These are phyloP conservation scores for Paraconiothyrium brasiliense DNA, from an alignment of 2,329 filamentous ascomycete species.

Conservation along the genomic window DNA sequence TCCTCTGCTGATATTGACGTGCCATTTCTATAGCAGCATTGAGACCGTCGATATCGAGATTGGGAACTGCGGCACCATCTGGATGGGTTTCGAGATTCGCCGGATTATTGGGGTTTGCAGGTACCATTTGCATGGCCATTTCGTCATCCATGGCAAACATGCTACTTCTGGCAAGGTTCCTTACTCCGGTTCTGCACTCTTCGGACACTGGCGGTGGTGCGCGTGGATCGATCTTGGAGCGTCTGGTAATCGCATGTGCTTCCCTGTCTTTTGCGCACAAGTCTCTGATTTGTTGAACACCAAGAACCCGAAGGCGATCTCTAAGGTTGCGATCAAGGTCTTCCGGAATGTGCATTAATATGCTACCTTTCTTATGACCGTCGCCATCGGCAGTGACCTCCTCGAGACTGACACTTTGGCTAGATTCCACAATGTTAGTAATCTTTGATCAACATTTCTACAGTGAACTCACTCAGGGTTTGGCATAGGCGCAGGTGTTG, in stretches of 20 bases:
- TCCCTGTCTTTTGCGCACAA: not conserved
- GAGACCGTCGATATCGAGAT: not conserved
- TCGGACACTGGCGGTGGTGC: not conserved
- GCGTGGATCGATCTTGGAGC: conserved; percentile 5
- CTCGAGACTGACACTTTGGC: not conserved
- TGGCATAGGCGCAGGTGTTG: conserved; percentile 1
- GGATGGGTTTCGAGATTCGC: conserved; percentile 8
- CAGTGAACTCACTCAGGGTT: conserved; percentile 1
- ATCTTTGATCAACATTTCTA: not conserved
- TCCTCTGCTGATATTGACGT: conserved; percentile 4
- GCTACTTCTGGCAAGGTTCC: not conserved
- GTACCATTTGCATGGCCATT: not conserved
- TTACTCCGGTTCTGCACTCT: conserved; percentile 4
- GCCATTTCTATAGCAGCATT: not conserved
- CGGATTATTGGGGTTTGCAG: conserved; percentile 6
- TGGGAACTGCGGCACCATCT: not conserved
- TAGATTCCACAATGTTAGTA: conserved; percentile 1
- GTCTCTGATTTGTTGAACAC: conserved; percentile 5
- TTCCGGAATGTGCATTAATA: conserved; percentile 9
- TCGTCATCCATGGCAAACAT: conserved; percentile 8
- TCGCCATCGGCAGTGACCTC: not conserved
- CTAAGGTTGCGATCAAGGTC: conserved; percentile 1
- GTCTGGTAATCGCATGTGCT: not conserved
- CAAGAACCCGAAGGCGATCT: conserved; percentile 2
- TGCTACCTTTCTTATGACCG: not conserved